Conservation (phyloP, 2,329 filamentous ascomycete genomes). For the Botrytis aclada region DNA sequence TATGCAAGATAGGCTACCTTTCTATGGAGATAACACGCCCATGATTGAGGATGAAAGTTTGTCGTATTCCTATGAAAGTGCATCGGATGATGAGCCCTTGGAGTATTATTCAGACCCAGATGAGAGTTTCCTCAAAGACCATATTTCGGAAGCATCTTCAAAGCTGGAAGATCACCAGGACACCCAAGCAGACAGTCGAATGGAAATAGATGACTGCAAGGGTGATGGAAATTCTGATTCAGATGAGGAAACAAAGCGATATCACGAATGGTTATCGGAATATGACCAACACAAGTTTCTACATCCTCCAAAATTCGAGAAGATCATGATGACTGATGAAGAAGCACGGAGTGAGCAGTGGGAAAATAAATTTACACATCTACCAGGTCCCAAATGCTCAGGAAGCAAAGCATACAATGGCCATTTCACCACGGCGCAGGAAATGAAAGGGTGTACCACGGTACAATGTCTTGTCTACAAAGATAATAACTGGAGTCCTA, state of each 20-base stretch:
- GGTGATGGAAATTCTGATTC: background rate
- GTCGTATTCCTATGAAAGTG: background rate
- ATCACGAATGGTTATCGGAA: background rate
- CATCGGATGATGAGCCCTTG: background rate
- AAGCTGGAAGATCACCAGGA: background rate
- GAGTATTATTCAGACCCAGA: background rate
- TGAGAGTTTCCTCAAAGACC: background rate
- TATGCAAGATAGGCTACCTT: background rate
- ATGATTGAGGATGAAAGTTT: background rate
- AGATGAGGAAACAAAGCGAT: background rate
- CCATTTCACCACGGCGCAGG: background rate
- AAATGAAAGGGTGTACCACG: background rate
- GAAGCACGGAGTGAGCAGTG: background rate
- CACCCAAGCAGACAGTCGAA: background rate
- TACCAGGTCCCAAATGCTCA: background rate
- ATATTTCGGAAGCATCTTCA: background rate
- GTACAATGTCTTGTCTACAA: background rate
- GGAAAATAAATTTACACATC: background rate
- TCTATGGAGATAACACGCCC: background rate
- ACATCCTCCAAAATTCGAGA: background rate
- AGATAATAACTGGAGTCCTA: background rate
- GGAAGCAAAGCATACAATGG: background rate
- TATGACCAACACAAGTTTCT: background rate
- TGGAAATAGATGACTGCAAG: fast-evolving
- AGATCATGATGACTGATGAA: background rate